A percentile compares a stretch with the other conserved stretches of the same genome.
Conservation (phyloP, 257 asterid species). For the Rehmannia glutinosa region DNA sequence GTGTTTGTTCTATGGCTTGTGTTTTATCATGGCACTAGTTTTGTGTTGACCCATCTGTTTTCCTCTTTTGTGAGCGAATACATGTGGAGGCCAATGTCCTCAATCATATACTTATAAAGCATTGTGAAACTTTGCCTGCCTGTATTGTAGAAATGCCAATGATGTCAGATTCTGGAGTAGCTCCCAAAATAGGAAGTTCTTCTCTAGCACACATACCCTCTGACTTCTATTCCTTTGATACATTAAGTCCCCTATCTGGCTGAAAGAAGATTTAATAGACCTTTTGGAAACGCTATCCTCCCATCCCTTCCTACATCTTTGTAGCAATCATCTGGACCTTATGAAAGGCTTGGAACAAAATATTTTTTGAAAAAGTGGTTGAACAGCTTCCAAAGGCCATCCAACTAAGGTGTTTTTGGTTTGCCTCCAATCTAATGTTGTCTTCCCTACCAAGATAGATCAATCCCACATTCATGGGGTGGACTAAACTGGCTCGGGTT, state of each 20-base stretch:
- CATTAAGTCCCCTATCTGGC: background rate
- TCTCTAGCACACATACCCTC: background rate
- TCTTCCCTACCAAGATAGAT: background rate
- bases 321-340: background rate
- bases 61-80: background rate
- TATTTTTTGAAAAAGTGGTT: background rate
- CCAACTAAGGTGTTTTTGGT: background rate
- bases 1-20: conserved; percentile 11
- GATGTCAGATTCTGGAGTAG: background rate
- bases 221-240: background rate
- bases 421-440: background rate
- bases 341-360: background rate
- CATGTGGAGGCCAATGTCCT: conserved; percentile 13
- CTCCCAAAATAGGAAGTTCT: conserved; percentile 8
- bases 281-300: background rate
- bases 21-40: background rate
- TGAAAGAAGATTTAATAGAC: background rate
- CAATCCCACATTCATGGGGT: background rate
- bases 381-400: no score
- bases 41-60: background rate
- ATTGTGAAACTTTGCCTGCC: background rate
- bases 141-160: background rate
- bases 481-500: background rate
- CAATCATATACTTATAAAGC: conserved; percentile 5
- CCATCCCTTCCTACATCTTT: background rate